phyloP scores from a whole-genome alignment of 2,329 filamentous ascomycete genomes.

The Aspergillus novoparasiticus region DNA sequence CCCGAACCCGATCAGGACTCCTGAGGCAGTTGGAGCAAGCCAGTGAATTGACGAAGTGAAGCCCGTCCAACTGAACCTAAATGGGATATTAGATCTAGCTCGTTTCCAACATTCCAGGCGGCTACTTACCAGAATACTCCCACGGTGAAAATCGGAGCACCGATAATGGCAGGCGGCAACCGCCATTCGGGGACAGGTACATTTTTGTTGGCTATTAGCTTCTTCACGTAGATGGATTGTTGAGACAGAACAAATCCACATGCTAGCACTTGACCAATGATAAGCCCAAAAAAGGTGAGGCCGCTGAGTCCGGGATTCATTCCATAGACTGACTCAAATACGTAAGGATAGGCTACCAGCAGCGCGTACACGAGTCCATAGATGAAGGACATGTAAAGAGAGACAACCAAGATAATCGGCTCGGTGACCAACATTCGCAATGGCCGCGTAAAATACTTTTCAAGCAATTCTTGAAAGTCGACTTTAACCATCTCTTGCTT shows the following conservation, averaged over 20 bases:
- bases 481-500: conserved; percentile 54
- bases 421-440: conserved; percentile 39
- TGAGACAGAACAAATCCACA: conserved; percentile 28
- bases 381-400: conserved; percentile 36
- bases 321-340: conserved; percentile 32
- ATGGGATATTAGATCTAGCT: conserved; percentile 2
- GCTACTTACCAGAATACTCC: conserved; percentile 35
- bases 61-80: conserved; percentile 35
- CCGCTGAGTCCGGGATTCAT: conserved; percentile 31
- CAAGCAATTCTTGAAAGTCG: conserved; percentile 46
- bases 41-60: conserved; percentile 30
- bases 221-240: conserved; percentile 26
- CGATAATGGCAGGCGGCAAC: conserved; percentile 26
- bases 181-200: conserved; percentile 32
- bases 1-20: conserved; percentile 31
- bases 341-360: conserved; percentile 31
- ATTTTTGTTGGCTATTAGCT: conserved; percentile 24
- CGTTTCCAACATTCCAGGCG: too few species aligned
- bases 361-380: conserved; percentile 33
- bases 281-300: conserved; percentile 34
- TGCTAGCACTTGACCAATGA: conserved; percentile 25
- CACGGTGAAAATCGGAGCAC: conserved; percentile 33
- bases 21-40: conserved; percentile 26
- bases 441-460: conserved; percentile 50
- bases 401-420: conserved; percentile 37